Evolutionary conservation across 805 yeast species (phyloP).

Genomic region (Teunomyces lycoperdinae): DNA sequence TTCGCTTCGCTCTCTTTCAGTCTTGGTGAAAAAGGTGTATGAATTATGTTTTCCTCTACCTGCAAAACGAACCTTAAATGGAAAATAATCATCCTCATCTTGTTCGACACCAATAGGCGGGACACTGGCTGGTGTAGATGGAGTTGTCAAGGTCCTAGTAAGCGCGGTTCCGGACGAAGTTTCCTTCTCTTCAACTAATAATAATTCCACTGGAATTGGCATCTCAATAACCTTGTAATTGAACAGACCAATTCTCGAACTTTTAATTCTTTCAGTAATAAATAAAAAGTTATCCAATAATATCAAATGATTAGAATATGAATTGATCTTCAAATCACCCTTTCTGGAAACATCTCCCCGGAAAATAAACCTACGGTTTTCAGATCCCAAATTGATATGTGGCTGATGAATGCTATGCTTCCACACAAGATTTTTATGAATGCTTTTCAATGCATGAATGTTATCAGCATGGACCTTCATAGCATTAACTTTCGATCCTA

Average conservation of each 20-base stretch:
- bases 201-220: slow-evolving; percentile 60
- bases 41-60: slow-evolving; percentile 53
- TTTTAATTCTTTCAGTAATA: slow-evolving; percentile 55
- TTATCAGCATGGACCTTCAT: slow-evolving; percentile 62
- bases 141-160: slow-evolving; percentile 15
- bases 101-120: slow-evolving; percentile 10
- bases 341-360: slow-evolving; percentile 60
- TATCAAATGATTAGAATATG: slow-evolving; percentile 50
- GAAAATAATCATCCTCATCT: slow-evolving; percentile 32
- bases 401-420: slow-evolving; percentile 42
- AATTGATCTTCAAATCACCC: slow-evolving; percentile 63
- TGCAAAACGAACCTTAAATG: slow-evolving; percentile 56
- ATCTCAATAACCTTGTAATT: slow-evolving; percentile 41
- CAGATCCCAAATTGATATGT: slow-evolving; percentile 30
- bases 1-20: slow-evolving; percentile 47
- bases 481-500: slow-evolving; percentile 60
- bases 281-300: slow-evolving; percentile 70
- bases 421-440: slow-evolving; percentile 55
- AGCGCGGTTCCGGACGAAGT: slow-evolving; percentile 12
- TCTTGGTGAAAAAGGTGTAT: slow-evolving; percentile 48
- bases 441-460: slow-evolving; percentile 48
- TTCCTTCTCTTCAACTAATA: slow-evolving; percentile 48
- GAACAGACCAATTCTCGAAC: slow-evolving; percentile 24
- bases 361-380: slow-evolving; percentile 52
- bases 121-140: slow-evolving; percentile 7